Evolutionary conservation across 2,329 filamentous ascomycete species (phyloP).

Genomic region (Ascocoryne sarcoides): DNA sequence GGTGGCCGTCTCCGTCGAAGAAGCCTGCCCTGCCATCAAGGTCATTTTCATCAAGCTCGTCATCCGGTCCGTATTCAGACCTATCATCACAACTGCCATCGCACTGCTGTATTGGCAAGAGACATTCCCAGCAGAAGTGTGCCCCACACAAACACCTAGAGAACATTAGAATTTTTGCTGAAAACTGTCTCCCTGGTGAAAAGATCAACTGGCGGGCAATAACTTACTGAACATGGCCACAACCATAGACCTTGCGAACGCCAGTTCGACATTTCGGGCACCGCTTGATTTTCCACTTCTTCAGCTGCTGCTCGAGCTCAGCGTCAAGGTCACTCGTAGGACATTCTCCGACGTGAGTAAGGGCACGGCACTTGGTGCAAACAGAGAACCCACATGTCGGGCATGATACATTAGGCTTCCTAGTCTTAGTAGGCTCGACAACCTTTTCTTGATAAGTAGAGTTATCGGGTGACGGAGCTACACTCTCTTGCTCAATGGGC

Average conservation of each 20-base stretch:
- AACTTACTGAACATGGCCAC: constrained; percentile 36
- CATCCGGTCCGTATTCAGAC: constrained; percentile 22
- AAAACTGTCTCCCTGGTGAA: too few species aligned
- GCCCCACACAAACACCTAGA: constrained; percentile 37
- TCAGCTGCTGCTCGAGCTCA: constrained; percentile 29
- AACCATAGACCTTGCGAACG: constrained; percentile 40
- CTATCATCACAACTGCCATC: constrained; percentile 14
- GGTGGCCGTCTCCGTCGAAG: constrained; percentile 29
- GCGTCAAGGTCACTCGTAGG: constrained; percentile 30
- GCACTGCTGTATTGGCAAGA: constrained; percentile 23
- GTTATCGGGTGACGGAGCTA: too few species aligned
- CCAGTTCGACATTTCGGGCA: constrained; percentile 42
- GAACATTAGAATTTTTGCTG: neutral
- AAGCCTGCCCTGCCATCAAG: constrained; percentile 21
- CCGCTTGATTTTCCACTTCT: constrained; percentile 37
- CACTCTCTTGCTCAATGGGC: too few species aligned
- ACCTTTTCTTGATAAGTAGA: too few species aligned
- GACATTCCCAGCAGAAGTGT: constrained; percentile 41
- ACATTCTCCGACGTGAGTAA: constrained; percentile 33
- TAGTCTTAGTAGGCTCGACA: too few species aligned
- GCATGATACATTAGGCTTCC: constrained; percentile 30
- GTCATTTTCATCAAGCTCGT: constrained; percentile 22
- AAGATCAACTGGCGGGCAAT: too few species aligned
- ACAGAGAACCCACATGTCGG: constrained; percentile 35
- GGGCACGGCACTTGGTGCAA: constrained; percentile 36